phyloP scores from a whole-genome alignment of 1,139 yeast species.

The Geotrichum klebahnii region DNA sequence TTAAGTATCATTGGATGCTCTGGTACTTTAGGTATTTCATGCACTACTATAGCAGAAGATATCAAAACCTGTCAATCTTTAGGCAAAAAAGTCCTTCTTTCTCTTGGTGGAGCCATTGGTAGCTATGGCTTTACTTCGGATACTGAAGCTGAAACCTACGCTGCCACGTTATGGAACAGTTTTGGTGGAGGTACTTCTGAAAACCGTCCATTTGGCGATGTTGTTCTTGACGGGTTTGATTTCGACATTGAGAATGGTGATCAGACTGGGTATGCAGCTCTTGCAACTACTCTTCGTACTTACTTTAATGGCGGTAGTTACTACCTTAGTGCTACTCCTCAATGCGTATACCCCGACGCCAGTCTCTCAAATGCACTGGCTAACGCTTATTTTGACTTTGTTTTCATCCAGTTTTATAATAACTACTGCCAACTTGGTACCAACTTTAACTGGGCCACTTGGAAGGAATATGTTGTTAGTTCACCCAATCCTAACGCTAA shows the following conservation, averaged over 20 bases:
- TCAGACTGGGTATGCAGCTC: constrained; percentile 51
- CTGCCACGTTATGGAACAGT: constrained; percentile 71
- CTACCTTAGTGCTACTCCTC: constrained; percentile 89
- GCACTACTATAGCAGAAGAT: constrained; percentile 58
- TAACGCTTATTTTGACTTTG: constrained; percentile 67
- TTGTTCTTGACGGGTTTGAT: constrained; percentile 66
- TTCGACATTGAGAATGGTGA: constrained; percentile 60
- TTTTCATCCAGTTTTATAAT: constrained; percentile 89
- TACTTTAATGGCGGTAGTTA: constrained; percentile 50
- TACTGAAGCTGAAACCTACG: constrained; percentile 60
- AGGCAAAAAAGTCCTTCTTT: constrained; percentile 69
- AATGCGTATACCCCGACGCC: constrained; percentile 88
- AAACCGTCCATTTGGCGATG: constrained; percentile 70
- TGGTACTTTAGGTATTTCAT: constrained; percentile 47
- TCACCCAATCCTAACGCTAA: constrained; percentile 59
- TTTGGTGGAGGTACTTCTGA: constrained; percentile 69
- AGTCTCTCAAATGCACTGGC: constrained; percentile 63
- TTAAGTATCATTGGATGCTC: constrained; percentile 69
- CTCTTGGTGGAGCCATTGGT: constrained; percentile 83
- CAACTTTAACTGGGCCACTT: constrained; percentile 62
- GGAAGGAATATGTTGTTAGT: constrained; percentile 62
- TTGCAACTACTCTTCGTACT: constrained; percentile 51
- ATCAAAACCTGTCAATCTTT: constrained; percentile 66
- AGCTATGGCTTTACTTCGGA: constrained; percentile 65
- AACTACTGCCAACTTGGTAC: constrained; percentile 55